Base-by-base conservation (phyloP, 1,139 yeast genomes). In the Pneumocystis murina region DNA sequence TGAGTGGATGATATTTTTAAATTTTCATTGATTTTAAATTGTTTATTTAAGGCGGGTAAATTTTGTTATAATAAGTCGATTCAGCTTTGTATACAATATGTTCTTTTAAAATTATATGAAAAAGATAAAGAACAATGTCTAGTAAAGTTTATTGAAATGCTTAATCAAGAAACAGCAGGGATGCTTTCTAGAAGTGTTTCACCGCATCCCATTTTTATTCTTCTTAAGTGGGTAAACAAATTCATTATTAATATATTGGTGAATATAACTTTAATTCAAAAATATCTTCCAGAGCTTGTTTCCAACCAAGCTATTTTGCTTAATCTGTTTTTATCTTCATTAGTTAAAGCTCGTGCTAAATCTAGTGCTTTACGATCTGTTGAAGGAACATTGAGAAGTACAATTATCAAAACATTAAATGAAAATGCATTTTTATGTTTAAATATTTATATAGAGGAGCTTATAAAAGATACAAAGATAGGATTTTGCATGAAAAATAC, bases 211-310 rank as follows among this genome's bases (percentile, higher is more conserved):
- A 24, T 48, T 65, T 74, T 83, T 70, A 78, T 85, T 3, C 74
- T 85, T 20, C 75, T 85, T 60, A 77, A 78, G 40, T 86, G 91
- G 90, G 73, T 77, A 61, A 79, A 78, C 66, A 68, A 70, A 28
- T 71, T 77, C 30, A 66, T 77, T 39, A 70, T 72, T 8, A 63
- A 66, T 61, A 35, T 64, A 60, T 36, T 54, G 59, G 59, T 43
- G 59, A 61, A 24, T 61, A 14, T 65, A 16, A 39, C 64, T 16
- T 62, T 66, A 6, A 57, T 66, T 17, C 66, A 63, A 3, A 63
- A 64, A 3, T 62, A 64, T 64, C 62, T 66, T 67, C 39, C 68
- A 67, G 59, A 68, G 68, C 41, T 63, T 59, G 61, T 65, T 16
- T 48, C 55, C 17, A 55, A 70, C 6, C 75, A 73, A 63, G 70